Evolutionary conservation across 805 yeast genomes (phyloP), one percentile per base, ranked within the genome.

Genomic region (Citeromyces nyonsensis): DNA sequence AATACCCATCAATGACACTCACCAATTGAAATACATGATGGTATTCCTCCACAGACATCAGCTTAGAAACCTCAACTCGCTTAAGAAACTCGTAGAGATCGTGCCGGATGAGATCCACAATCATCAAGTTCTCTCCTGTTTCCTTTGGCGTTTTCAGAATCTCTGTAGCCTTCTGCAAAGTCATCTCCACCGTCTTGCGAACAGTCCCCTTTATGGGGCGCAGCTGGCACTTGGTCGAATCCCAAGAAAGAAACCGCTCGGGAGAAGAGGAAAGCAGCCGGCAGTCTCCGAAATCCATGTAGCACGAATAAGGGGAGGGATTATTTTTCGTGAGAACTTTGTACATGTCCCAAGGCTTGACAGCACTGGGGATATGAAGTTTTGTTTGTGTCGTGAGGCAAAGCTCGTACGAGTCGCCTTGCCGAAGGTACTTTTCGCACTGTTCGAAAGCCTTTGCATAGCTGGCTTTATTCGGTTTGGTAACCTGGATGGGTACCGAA

Each of bases 131-230:
- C 48, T 91, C 99, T 1, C 95, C 98, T 48, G 79, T 69, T 51
- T 91, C 99, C 50, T 91, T 91, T 3, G 93, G 91, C 2, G 93
- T 76, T 33, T 75, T 68, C 30, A 88, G 55, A 13, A 84, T 66
- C 26, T 52, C 49, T 3, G 71, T 59, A 1, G 95, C 97, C 24
- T 56, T 56, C 24, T 61, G 76, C 7, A 59, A 43, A 5, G 69
- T 61, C 57, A 79, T 62, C 0, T 54, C 66, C 0, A 63, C 56
- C 0, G 69, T 54, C 42, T 83, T 84, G 42, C 63, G 71, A 2
- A 91, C 95, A 0, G 99, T 91, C 4, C 99, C 99, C 50, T 91
- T 91, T 35, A 91, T 91, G 2, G 99, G 99, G 34, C 97, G 63
- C 47, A 91, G 63, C 52, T 91, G 94, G 36, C 91, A 79, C 14